Conservation (phyloP, 2,329 filamentous ascomycete genomes). For the Colletotrichum graminicola region DNA sequence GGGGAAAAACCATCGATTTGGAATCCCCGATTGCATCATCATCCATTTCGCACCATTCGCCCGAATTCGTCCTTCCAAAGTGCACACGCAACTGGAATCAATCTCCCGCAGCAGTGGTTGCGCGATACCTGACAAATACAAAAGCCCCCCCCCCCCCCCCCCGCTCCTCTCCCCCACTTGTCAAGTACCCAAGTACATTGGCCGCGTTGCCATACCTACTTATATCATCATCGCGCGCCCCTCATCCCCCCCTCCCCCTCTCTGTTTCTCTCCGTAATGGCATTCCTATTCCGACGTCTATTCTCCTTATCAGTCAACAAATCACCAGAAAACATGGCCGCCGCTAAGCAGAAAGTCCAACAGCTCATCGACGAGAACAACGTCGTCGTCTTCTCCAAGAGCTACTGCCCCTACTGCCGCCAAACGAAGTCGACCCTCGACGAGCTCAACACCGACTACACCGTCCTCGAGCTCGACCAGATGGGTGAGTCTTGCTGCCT, state of each 20-base stretch:
- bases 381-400: slow-evolving; percentile 97
- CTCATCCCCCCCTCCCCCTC: background rate
- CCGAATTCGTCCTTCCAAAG: slow-evolving; percentile 12
- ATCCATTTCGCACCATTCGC: slow-evolving; percentile 3
- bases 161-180: background rate
- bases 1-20: background rate
- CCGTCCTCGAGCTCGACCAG: slow-evolving; percentile 85
- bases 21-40: slow-evolving; percentile 39
- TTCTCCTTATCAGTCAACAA: slow-evolving; percentile 69
- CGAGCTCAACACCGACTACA: slow-evolving; percentile 78
- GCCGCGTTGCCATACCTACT: slow-evolving; percentile 7
- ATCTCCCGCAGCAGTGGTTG: no score
- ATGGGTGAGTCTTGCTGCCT: slow-evolving; percentile 69
- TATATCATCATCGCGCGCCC: slow-evolving; percentile 22
- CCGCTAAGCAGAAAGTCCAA: slow-evolving; percentile 86
- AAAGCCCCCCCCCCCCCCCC: no score
- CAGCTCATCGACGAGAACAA: slow-evolving; percentile 88
- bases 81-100: background rate
- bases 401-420: slow-evolving; percentile 93
- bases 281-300: slow-evolving; percentile 75
- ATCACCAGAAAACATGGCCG: slow-evolving; percentile 79
- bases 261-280: slow-evolving; percentile 57
- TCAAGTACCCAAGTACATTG: background rate
- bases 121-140: no score
- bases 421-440: slow-evolving; percentile 81